A percentile compares a stretch with the other conserved stretches of the same genome.
These are phyloP conservation scores for Ascocoryne sarcoides DNA, from an alignment of 2,329 filamentous ascomycete genomes.

Conservation along the genomic window DNA sequence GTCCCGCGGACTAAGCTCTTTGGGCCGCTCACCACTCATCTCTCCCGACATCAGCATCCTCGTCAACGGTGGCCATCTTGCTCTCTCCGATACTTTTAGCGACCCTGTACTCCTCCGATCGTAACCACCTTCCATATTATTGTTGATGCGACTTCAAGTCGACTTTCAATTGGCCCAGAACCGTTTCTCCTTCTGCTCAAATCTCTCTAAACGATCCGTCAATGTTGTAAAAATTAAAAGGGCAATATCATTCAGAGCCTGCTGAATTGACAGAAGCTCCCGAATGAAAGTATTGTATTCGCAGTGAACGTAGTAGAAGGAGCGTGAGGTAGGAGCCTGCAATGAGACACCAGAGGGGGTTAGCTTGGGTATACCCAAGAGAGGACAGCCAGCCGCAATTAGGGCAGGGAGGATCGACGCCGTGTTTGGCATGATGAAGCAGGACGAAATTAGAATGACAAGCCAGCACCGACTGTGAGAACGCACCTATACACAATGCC, in stretches of 20 bases:
- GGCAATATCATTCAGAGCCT: slow-evolving; percentile 28
- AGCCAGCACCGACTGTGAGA: background rate
- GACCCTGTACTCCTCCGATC: slow-evolving; percentile 22
- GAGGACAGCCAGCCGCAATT: slow-evolving; percentile 1
- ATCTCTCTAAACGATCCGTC: slow-evolving; percentile 13
- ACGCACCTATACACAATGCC: slow-evolving; percentile 29
- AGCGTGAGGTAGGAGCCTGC: slow-evolving; percentile 22
- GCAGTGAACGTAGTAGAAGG: slow-evolving; percentile 19
- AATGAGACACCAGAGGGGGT: slow-evolving; percentile 12
- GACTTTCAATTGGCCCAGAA: slow-evolving; percentile 12
- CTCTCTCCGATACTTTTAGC: slow-evolving; percentile 54
- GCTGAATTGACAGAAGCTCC: slow-evolving; percentile 28
- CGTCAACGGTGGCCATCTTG: slow-evolving; percentile 74
- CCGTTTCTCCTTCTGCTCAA: slow-evolving; percentile 7
- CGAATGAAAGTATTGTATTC: slow-evolving; percentile 13
- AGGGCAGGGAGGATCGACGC: slow-evolving; percentile 10
- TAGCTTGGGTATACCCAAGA: slow-evolving; percentile 12
- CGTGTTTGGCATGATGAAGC: slow-evolving; percentile 11
- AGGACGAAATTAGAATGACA: slow-evolving; percentile 13
- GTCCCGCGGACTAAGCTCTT: slow-evolving; percentile 58
- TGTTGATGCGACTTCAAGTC: slow-evolving; percentile 19
- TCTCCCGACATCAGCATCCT: slow-evolving; percentile 77
- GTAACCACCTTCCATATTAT: slow-evolving; percentile 20
- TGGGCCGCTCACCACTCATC: slow-evolving; percentile 66
- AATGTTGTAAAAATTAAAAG: slow-evolving; percentile 17